Evolutionary conservation across 2,329 filamentous ascomycete species (phyloP), one percentile per base, ranked within the genome.

Genomic region (Cercospora zeae-maydis): DNA sequence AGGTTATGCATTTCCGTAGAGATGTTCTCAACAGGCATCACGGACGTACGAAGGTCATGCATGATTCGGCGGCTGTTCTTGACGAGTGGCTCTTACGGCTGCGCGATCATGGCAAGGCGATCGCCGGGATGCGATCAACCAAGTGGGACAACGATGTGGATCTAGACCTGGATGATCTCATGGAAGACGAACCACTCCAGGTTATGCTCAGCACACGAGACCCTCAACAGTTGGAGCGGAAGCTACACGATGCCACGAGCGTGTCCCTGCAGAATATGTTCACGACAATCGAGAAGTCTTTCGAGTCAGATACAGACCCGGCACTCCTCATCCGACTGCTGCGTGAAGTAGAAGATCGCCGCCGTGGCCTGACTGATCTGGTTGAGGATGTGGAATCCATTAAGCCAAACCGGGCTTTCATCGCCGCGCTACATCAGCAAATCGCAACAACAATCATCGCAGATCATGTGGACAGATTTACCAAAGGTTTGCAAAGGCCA

Each of bases 141-240:
- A 84, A 86, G 61, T 93, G 90, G 89, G 88, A 93, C 66, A 88
- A 91, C 60, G 88, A 91, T 64, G 82, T 87, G 30, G 78, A 79
- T 11, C 86, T 89, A 56, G 85, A 91, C 42, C 89, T 92, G 63
- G 88, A 92, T 63, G 89, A 93, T 65, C 82, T 89, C 59, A 85
- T 83, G 0, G 87, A 73, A 24, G 67, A 65, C 19, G 70, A 91
- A 65, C 81, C 82, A 16, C 83, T 88, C 34, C 88, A 91, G 69
- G 82, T 83, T 37, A 75, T 87, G 0, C 80, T 96, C 11, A 91
- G 88, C 74, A 85, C 85, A 58, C 86, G 93, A 34, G 91, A 95
- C 69, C 88, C 90, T 0, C 79, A 81, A 42, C 75, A 83, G 65
- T 77, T 95, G 78, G 69, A 69, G 39, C 42, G 51, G 7, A 67